Base-by-base conservation (phyloP, 2,329 filamentous ascomycete species). In the Fusarium sp. region DNA sequence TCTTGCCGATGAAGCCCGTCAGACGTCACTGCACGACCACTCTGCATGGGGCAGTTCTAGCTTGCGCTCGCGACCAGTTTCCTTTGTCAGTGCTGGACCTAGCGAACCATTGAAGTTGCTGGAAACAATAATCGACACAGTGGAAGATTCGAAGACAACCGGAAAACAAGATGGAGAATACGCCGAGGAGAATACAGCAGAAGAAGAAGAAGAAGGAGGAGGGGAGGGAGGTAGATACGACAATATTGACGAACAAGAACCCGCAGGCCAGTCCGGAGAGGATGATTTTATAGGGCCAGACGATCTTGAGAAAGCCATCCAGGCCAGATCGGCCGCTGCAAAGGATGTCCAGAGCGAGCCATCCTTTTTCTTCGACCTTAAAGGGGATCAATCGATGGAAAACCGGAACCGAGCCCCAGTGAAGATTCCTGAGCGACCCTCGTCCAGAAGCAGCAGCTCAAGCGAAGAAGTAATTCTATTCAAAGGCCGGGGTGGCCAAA, bases 381-480 rank as follows among this genome's bases (percentile, higher is more conserved):
- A 67, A 27, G 77, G 78, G 15, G 72, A 80, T 30, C 66, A 53
- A 20, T 20, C 43, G 9, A 49, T 51, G 14, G 25, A 46, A 7
- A 61, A 40, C 23, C 14, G 20, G 13, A n/a, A 49, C 23, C 19
- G 11, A 17, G 23, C 45, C 19, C 25, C 54, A 0, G 40, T 70
- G 10, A 27, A 62, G 14, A 57, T 70, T 15, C 67, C 72, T 15
- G 68, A 72, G 10, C 63, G 66, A 37, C 51, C 65, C 7, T 62
- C 50, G 1, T 75, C 72, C 2, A 64, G 68, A 22, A 72, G 73
- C 11, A 74, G 67, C 35, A 75, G 62, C 46, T 92, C 90, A 0
- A 91, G 90, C 72, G 91, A 78, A 13, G 78, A 97, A 67, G 81
- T 93, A 7, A 88, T 94, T 46, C 73, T 92, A 0, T 93, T 92